A percentile compares a stretch with the other conserved stretches of the same genome.
Evolutionary conservation across 2,329 filamentous ascomycete genomes (phyloP).

Genomic region (Fusarium albosuccineum): DNA sequence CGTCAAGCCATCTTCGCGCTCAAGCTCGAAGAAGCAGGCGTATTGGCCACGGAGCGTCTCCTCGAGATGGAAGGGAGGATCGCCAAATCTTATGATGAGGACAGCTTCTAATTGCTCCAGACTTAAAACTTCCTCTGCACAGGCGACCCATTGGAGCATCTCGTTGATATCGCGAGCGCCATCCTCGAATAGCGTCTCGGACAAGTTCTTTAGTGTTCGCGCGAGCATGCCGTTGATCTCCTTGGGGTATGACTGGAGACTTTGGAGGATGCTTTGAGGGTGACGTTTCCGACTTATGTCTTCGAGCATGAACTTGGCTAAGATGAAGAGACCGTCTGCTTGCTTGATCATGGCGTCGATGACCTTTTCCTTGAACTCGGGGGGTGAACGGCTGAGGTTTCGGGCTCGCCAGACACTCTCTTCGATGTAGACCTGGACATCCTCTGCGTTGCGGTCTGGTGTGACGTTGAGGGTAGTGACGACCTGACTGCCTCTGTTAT

Average conservation of each 20-base stretch:
- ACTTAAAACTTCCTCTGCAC: constrained; percentile 58
- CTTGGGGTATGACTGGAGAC: constrained; percentile 59
- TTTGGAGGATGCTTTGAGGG: constrained; percentile 58
- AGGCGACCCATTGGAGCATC: constrained; percentile 61
- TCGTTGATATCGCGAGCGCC: constrained; percentile 60
- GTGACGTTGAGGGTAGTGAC: constrained; percentile 59
- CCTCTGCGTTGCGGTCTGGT: constrained; percentile 55
- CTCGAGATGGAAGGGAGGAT: constrained; percentile 56
- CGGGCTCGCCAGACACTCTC: constrained; percentile 56
- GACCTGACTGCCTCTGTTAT: constrained; percentile 44
- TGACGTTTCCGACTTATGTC: constrained; percentile 62
- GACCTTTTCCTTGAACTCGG: constrained; percentile 54
- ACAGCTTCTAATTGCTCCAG: constrained; percentile 60
- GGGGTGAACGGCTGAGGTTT: constrained; percentile 51
- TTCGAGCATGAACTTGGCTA: constrained; percentile 64
- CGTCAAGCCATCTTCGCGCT: constrained; percentile 58
- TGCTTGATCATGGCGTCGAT: constrained; percentile 56
- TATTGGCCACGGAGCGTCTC: constrained; percentile 60
- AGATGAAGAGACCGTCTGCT: constrained; percentile 62
- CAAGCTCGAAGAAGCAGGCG: constrained; percentile 61
- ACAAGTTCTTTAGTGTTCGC: constrained; percentile 58
- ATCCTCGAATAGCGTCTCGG: constrained; percentile 54
- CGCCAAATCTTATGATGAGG: constrained; percentile 57
- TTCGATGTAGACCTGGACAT: constrained; percentile 58
- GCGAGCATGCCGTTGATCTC: constrained; percentile 59